Conservation (phyloP, 805 yeast species). For the Metschnikowia reukaufii region DNA sequence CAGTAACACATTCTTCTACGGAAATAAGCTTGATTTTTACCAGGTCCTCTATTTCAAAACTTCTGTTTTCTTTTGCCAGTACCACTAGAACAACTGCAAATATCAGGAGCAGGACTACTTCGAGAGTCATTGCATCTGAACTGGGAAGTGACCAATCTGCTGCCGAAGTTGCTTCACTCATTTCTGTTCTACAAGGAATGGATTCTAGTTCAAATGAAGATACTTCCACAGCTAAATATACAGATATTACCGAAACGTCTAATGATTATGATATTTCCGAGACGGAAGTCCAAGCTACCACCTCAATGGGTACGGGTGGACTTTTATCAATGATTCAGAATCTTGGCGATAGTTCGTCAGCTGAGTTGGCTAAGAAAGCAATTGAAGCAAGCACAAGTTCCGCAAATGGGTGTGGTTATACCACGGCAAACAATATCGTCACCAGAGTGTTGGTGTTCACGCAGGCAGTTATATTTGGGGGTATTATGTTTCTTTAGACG, state of each 20-base stretch:
- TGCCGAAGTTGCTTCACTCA: slow-evolving; percentile 18
- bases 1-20: not conserved
- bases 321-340: slow-evolving; percentile 9
- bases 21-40: not conserved
- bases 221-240: not conserved
- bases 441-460: slow-evolving; percentile 7
- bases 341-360: slow-evolving; percentile 9
- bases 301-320: not conserved
- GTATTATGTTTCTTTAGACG: slow-evolving; percentile 6
- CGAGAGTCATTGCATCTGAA: not conserved
- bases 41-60: not conserved
- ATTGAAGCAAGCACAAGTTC: not conserved
- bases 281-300: not conserved
- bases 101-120: not conserved
- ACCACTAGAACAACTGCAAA: slow-evolving; percentile 3
- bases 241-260: not conserved
- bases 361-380: slow-evolving; percentile 3
- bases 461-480: slow-evolving; percentile 9
- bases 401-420: not conserved
- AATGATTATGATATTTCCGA: not conserved
- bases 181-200: slow-evolving; percentile 13
- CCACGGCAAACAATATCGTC: not conserved
- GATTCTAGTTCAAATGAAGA: not conserved
- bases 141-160: slow-evolving; percentile 5
- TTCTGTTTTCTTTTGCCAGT: slow-evolving; percentile 1